phyloP scores from a whole-genome alignment of 2,329 filamentous ascomycete genomes.

The Aspergillus sp. region DNA sequence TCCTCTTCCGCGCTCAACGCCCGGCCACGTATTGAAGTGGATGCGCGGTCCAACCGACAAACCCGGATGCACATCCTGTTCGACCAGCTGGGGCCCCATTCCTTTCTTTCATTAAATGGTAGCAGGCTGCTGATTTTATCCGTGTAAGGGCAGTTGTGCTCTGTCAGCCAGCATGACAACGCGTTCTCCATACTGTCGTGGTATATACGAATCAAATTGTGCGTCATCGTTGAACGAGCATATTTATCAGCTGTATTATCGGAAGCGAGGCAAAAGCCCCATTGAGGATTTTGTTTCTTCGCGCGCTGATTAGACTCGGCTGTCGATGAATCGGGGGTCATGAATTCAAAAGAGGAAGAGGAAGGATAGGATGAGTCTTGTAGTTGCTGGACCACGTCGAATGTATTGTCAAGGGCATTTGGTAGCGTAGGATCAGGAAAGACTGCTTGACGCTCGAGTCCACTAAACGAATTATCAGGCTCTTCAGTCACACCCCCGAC shows the following conservation, averaged over 20 bases:
- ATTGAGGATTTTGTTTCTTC: neutral
- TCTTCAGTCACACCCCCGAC: neutral
- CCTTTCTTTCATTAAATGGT: neutral
- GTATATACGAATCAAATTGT: constrained; percentile 2
- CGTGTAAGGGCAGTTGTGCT: constrained; percentile 6
- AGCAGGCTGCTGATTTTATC: neutral
- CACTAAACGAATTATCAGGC: neutral
- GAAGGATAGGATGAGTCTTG: neutral
- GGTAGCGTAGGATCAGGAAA: neutral
- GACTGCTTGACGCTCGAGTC: neutral
- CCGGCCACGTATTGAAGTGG: neutral
- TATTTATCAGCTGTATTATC: neutral
- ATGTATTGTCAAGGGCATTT: neutral
- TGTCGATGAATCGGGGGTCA: neutral
- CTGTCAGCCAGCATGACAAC: constrained; percentile 6
- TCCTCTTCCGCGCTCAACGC: neutral
- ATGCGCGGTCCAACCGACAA: neutral
- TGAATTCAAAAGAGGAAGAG: neutral
- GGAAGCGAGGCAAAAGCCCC: neutral
- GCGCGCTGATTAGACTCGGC: neutral
- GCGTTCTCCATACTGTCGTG: constrained; percentile 10
- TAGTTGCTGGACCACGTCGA: neutral
- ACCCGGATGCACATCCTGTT: constrained; percentile 5
- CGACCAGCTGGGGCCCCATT: constrained; percentile 6
- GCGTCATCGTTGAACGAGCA: neutral